These are phyloP conservation scores for Cytospora chrysosperma DNA, from an alignment of 2,329 filamentous ascomycete genomes.

Conservation along the genomic window DNA sequence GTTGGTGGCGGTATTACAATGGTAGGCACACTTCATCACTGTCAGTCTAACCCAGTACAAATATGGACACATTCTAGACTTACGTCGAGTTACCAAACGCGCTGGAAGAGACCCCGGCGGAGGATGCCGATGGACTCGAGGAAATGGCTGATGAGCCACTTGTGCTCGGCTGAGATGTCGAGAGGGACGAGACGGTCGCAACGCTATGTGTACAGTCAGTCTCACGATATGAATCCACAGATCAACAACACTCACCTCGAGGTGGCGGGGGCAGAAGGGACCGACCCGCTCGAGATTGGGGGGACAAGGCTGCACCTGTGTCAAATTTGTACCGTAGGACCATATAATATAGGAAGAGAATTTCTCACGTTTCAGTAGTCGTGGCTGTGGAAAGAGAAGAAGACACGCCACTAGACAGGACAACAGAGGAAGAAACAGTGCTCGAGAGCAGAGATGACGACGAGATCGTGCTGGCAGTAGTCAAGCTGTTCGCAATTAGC, in stretches of 20 bases:
- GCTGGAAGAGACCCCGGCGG: not conserved
- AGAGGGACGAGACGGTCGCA: not conserved
- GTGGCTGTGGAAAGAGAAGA: not conserved
- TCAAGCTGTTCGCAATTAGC: slow-evolving; percentile 10
- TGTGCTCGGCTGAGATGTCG: not conserved
- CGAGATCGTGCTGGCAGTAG: not conserved
- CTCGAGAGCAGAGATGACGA: not conserved
- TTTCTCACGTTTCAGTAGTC: slow-evolving; percentile 17
- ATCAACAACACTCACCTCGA: slow-evolving; percentile 5
- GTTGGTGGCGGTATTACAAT: not conserved
- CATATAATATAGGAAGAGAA: not conserved
- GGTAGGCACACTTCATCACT: not conserved
- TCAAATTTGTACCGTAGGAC: slow-evolving; percentile 26
- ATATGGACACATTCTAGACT: not conserved
- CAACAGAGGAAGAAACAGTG: not conserved
- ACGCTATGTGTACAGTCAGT: slow-evolving; percentile 4
- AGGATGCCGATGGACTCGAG: not conserved
- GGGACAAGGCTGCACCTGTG: slow-evolving; percentile 23
- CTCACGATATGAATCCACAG: no score
- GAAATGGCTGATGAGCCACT: not conserved
- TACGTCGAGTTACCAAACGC: slow-evolving; percentile 12
- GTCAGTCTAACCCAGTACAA: not conserved
- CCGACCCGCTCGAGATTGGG: slow-evolving; percentile 11
- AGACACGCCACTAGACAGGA: not conserved
- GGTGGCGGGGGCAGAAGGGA: not conserved